Percentiles rank a stretch among this genome's conserved stretches.
Conservation (phyloP, 2,329 filamentous ascomycete species). For the Neonectria sp. region DNA sequence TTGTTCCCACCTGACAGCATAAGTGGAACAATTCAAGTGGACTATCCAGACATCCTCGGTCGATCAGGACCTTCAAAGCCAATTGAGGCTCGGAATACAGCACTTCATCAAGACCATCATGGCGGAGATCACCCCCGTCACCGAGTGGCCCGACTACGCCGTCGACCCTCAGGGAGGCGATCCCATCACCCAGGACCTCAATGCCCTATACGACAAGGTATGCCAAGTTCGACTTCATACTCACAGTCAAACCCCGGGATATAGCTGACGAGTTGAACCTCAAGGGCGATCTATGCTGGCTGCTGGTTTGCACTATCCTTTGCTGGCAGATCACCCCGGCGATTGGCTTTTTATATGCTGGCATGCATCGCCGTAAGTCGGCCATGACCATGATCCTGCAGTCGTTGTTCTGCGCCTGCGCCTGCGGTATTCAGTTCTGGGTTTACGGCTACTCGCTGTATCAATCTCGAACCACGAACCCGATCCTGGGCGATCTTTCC, state of each 20-base stretch:
- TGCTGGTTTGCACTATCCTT: conserved; percentile 55
- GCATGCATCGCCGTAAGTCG: conserved; percentile 56
- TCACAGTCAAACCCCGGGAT: background rate
- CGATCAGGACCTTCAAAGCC: background rate
- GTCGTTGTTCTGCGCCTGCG: conserved; percentile 62
- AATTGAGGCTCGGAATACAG: background rate
- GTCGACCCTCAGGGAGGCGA: conserved; percentile 58
- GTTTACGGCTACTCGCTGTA: conserved; percentile 63
- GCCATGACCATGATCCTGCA: conserved; percentile 63
- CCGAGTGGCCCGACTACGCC: conserved; percentile 61
- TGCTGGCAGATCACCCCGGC: conserved; percentile 58
- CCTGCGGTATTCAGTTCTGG: conserved; percentile 63
- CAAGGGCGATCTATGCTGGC: conserved; percentile 60
- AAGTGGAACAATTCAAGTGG: conserved; percentile 4
- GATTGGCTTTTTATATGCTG: conserved; percentile 58
- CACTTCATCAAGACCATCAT: conserved; percentile 1
- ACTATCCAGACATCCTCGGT: background rate
- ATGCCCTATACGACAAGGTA: conserved; percentile 61
- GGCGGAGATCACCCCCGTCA: conserved; percentile 42
- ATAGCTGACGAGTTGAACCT: conserved; percentile 14
- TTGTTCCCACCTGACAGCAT: background rate
- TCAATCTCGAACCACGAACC: conserved; percentile 53
- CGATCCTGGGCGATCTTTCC: conserved; percentile 54
- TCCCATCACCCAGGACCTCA: conserved; percentile 60
- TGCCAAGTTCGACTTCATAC: background rate